Conservation (phyloP, 2,329 filamentous ascomycete genomes). For the Fusarium nanum region DNA sequence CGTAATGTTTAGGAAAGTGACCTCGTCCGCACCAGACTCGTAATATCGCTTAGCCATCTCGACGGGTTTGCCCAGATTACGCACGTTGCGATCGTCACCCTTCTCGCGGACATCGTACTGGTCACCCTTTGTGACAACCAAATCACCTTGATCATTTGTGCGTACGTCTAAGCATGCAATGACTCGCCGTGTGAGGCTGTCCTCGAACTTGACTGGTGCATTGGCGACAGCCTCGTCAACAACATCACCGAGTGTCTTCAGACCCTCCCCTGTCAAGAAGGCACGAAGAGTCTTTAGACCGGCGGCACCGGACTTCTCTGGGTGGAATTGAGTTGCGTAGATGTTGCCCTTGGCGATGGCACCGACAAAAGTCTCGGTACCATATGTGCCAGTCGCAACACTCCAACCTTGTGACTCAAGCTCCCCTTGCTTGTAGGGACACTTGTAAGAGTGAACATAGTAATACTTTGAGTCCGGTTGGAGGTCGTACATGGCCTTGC, state of each 20-base stretch:
- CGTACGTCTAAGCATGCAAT: conserved; percentile 98
- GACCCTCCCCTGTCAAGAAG: conserved; percentile 80
- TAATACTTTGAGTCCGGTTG: conserved; percentile 92
- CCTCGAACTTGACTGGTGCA: conserved; percentile 48
- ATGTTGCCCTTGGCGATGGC: conserved; percentile 88
- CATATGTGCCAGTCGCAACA: conserved; percentile 91
- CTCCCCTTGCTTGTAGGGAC: conserved; percentile 76
- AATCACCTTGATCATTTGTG: conserved; percentile 90
- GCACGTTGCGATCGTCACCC: conserved; percentile 71
- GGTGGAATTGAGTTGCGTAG: conserved; percentile 95
- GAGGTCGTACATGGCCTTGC: conserved; percentile 77
- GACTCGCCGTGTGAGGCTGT: conserved; percentile 89
- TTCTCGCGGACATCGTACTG: conserved; percentile 99
- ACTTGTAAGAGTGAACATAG: conserved; percentile 96
- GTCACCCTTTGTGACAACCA: conserved; percentile 98
- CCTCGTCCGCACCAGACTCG: conserved; percentile 94
- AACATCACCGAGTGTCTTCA: conserved; percentile 59
- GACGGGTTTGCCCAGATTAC: conserved; percentile 96
- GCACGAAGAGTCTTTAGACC: conserved; percentile 86
- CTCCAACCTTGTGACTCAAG: conserved; percentile 88
- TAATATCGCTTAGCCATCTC: conserved; percentile 96
- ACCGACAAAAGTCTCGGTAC: conserved; percentile 88
- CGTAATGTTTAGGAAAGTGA: conserved; percentile 98
- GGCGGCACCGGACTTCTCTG: conserved; percentile 94
- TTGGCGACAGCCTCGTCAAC: conserved; percentile 31